phyloP scores from a whole-genome alignment of 176 grass and related monocot species.

The Triticum urartu region DNA sequence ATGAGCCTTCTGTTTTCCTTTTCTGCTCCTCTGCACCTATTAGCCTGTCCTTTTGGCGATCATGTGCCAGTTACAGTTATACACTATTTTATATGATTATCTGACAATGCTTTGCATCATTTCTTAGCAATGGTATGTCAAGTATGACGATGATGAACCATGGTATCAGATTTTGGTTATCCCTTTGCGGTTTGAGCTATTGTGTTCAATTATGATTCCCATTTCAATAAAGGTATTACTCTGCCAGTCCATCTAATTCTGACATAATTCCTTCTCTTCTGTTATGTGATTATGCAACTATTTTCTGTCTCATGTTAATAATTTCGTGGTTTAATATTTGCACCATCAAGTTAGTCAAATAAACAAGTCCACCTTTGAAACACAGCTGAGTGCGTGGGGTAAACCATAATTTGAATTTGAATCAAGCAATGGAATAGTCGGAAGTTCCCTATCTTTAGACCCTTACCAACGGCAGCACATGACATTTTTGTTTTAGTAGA shows the following conservation, averaged over 20 bases:
- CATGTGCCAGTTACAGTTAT: neutral
- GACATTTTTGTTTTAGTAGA: neutral
- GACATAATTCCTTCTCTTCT: constrained; percentile 30
- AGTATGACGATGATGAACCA: constrained; percentile 78
- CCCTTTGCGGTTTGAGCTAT: constrained; percentile 85
- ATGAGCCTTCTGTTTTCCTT: constrained; percentile 13
- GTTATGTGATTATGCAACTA: constrained; percentile 9
- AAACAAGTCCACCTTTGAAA: neutral
- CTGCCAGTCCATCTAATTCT: constrained; percentile 2
- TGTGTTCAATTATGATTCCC: constrained; percentile 99
- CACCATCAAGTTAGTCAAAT: constrained; percentile 17
- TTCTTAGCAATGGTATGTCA: constrained; percentile 89
- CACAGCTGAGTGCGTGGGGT: neutral
- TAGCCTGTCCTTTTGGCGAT: neutral
- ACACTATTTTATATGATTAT: neutral
- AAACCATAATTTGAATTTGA: neutral
- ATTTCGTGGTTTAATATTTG: constrained; percentile 29
- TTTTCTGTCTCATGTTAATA: neutral
- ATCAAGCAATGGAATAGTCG: neutral
- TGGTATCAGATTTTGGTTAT: constrained; percentile 96
- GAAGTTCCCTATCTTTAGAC: neutral
- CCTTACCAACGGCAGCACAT: neutral
- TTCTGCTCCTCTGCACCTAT: neutral
- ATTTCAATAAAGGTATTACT: constrained; percentile 93
- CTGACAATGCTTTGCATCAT: constrained; percentile 8